Base-by-base conservation (phyloP, 345 rosid species). In the Capsella bursapastoris region DNA sequence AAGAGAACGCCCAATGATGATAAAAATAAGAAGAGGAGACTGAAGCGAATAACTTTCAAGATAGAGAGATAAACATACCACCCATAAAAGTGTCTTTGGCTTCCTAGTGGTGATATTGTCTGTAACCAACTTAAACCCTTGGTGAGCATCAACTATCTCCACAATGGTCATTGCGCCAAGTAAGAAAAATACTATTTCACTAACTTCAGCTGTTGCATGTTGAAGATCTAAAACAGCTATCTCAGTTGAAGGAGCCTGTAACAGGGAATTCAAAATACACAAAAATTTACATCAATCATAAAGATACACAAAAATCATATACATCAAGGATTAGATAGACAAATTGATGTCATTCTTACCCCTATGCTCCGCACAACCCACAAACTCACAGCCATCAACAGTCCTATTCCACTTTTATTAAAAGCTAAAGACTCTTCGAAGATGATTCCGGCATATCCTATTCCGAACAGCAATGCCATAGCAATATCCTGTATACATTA, bases 141-240 rank as follows among this genome's bases (percentile, higher is more conserved):
- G 99, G 83, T 95, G 99, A 61, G 99, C 97, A 81, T 95, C 99
- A 58, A 95, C 92, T 61, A 94, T 91, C 87, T 94, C 97, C 41
- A 91, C 97, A 28, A 95, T 95, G 49, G 99, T 95, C 99, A 95
- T 95, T 22, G 99, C 99, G 10, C 99, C 99, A 9, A 95, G 97
- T 82, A 95, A 74, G 88, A 95, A 95, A 72, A 95, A 92, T 2
- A 95, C 99, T 67, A 95, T 92, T 74, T 92, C 94, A 78, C 96
- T 92, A 68, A 90, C 99, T 92, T 92, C 97, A 27, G 89, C 96
- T 48, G 92, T 89, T 78, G 99, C 97, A 84, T 79, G 92, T 64
- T 86, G 79, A 81, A 95, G 83, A 87, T 95, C 97, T 29, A 89
- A 68, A 64, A 89, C 96, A 82, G 94, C 97, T 72, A 92, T 79